phyloP scores from a whole-genome alignment of 176 grass and related monocot species.

The Carex kokanica region DNA sequence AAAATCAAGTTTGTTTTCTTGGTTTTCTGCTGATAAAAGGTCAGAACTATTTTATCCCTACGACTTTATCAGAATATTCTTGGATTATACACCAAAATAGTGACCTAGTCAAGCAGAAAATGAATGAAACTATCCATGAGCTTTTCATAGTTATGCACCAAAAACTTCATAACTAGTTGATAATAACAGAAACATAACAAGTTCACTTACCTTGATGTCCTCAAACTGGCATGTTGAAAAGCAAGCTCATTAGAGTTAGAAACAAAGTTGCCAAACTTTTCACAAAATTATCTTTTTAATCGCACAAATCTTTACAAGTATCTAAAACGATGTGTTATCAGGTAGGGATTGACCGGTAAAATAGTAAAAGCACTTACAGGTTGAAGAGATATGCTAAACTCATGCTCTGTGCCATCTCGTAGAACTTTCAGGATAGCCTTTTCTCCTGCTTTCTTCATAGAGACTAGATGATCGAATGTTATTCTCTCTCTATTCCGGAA shows the following conservation, averaged over 20 bases:
- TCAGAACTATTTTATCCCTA: too few relatives aligned
- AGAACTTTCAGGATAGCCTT: conserved; percentile 62
- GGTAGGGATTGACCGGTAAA: conserved; percentile 19
- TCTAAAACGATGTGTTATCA: background rate
- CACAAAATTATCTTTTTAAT: background rate
- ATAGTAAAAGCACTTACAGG: conserved; percentile 54
- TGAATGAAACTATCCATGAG: background rate
- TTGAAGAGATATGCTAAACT: conserved; percentile 57
- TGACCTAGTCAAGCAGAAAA: background rate
- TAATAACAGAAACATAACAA: background rate
- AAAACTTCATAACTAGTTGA: background rate
- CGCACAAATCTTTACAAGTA: background rate
- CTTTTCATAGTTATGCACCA: background rate
- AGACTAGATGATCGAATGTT: conserved; percentile 96
- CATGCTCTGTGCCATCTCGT: conserved; percentile 77
- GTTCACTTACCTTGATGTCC: background rate
- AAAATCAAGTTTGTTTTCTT: background rate
- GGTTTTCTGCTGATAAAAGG: background rate
- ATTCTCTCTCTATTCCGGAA: conserved; percentile 99
- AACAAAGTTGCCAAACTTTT: background rate
- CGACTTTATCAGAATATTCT: background rate
- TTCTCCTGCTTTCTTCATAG: conserved; percentile 96
- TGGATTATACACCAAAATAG: background rate
- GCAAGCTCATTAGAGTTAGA: background rate
- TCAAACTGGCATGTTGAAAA: background rate